Conservation (phyloP, 2,329 filamentous ascomycete genomes). For the Diaporthe humulicola region DNA sequence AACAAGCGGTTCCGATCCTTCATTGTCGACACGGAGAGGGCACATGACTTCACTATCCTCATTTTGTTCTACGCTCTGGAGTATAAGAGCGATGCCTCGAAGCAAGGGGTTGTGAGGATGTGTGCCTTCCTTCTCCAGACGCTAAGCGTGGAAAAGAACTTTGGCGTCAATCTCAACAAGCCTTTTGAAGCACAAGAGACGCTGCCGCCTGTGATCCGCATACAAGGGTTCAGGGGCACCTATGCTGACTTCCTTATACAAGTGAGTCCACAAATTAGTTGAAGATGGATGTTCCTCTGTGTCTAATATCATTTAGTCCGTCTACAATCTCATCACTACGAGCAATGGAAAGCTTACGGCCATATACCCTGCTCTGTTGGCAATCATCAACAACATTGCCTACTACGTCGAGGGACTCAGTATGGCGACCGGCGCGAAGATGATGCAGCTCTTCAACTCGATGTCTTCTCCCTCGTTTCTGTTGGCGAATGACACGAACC, state of each 20-base stretch:
- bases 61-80: conserved; percentile 94
- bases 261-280: conserved; percentile 62
- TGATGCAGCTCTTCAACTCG: conserved; percentile 89
- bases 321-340: conserved; percentile 90
- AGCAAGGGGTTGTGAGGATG: conserved; percentile 95
- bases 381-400: conserved; percentile 93
- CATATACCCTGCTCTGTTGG: conserved; percentile 91
- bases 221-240: conserved; percentile 86
- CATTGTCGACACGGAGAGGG: conserved; percentile 94
- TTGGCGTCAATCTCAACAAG: conserved; percentile 91
- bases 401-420: conserved; percentile 86
- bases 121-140: conserved; percentile 98
- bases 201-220: conserved; percentile 83
- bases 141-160: conserved; percentile 90
- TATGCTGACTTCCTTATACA: conserved; percentile 96
- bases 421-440: conserved; percentile 79
- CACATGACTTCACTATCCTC: conserved; percentile 92
- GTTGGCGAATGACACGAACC: conserved; percentile 91
- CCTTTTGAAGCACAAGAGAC: conserved; percentile 90
- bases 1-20: conserved; percentile 98
- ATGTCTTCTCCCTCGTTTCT: conserved; percentile 96
- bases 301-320: conserved; percentile 70
- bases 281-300: conserved; percentile 45
- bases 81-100: conserved; percentile 85
- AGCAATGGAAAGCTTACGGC: conserved; percentile 92